Conservation (phyloP, 805 yeast genomes). For the Yarrowia deformans region DNA sequence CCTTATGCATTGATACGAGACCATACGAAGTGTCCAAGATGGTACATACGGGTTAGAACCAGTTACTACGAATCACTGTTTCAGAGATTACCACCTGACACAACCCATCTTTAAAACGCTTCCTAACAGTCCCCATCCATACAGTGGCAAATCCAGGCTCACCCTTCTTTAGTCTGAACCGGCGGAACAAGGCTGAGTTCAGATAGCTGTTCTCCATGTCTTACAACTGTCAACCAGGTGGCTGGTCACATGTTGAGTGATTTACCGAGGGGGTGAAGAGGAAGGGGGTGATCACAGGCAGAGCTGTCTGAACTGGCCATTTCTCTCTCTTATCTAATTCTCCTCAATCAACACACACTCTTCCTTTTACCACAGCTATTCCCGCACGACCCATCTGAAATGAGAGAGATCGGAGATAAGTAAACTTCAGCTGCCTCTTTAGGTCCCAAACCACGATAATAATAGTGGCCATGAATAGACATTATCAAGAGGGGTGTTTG, state of each 20-base stretch:
- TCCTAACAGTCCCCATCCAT: too few species aligned
- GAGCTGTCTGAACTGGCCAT: too few species aligned
- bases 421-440: slow-evolving; percentile 2
- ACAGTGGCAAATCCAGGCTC: background rate
- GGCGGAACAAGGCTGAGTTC: background rate
- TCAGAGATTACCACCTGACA: too few species aligned
- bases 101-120: too few species aligned
- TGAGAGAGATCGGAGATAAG: background rate
- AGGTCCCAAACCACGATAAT: slow-evolving; percentile 9
- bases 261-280: background rate
- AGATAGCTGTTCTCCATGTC: background rate
- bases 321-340: too few species aligned
- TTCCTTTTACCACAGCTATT: background rate
- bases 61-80: too few species aligned
- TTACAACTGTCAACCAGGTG: background rate
- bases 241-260: slow-evolving; percentile 14
- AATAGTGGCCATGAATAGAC: background rate
- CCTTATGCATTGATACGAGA: background rate
- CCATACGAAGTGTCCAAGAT: too few species aligned
- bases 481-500: background rate
- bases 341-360: too few species aligned
- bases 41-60: too few species aligned
- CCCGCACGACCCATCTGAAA: slow-evolving; percentile 11
- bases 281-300: background rate
- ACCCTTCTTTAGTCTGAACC: background rate